Conservation (phyloP, 129 eudicot species). For the Pittosporum tobira region DNA sequence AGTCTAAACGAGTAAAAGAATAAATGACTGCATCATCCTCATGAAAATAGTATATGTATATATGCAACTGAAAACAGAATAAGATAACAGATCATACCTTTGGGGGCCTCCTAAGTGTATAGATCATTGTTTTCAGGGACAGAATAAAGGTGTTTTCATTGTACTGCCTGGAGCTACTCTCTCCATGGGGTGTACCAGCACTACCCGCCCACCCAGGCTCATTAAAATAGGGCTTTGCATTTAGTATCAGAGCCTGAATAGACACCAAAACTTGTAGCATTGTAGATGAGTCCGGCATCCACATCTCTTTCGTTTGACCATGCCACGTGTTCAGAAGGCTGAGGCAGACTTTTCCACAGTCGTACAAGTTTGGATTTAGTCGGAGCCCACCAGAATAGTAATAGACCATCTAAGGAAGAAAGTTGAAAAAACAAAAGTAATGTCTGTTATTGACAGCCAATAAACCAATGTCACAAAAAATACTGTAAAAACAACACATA, state of each 20-base stretch:
- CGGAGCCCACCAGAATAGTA: constrained; percentile 62
- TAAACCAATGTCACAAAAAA: neutral
- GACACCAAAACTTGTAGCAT: constrained; percentile 66
- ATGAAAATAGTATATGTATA: neutral
- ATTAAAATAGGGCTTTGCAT: constrained; percentile 46
- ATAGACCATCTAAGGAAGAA: constrained; percentile 42
- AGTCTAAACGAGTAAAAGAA: neutral
- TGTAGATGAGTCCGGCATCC: constrained; percentile 51
- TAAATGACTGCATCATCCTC: neutral
- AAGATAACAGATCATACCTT: constrained; percentile 22
- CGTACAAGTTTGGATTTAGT: constrained; percentile 54
- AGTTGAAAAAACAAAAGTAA: constrained; percentile 2
- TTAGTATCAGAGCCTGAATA: constrained; percentile 54
- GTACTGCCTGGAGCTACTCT: constrained; percentile 26
- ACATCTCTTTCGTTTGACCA: constrained; percentile 40
- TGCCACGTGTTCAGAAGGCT: constrained; percentile 67
- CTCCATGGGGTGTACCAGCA: no score
- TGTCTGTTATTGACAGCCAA: neutral
- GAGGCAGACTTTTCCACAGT: constrained; percentile 51
- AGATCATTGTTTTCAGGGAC: constrained; percentile 53
- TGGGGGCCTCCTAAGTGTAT: constrained; percentile 52
- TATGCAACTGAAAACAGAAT: neutral
- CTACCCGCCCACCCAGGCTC: constrained; percentile 45
- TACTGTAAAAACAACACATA: constrained; percentile 18
- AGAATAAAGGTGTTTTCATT: constrained; percentile 35